Conservation (phyloP, 2,329 filamentous ascomycete genomes). For the Exophiala xenobiotica region DNA sequence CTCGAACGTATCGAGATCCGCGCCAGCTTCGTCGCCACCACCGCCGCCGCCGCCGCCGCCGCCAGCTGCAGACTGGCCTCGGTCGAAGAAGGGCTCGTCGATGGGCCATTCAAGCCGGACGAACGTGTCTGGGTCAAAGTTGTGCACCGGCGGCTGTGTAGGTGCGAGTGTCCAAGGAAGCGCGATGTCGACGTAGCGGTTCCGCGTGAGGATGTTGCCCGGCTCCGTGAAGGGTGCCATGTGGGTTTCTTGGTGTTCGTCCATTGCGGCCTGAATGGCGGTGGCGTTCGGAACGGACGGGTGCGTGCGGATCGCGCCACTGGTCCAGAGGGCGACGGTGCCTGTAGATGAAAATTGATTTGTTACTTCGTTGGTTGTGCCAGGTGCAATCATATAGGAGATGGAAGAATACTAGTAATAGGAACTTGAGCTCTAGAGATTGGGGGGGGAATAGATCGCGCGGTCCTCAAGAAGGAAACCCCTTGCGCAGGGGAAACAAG, state of each 20-base stretch:
- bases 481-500: no score
- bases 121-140: slow-evolving; percentile 11
- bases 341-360: no score
- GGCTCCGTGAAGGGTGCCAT: slow-evolving; percentile 42
- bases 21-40: slow-evolving; percentile 25
- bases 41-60: no score
- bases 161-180: slow-evolving; percentile 50
- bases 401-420: neutral
- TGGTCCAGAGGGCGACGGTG: slow-evolving; percentile 54
- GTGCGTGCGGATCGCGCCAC: slow-evolving; percentile 31
- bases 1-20: slow-evolving; percentile 34
- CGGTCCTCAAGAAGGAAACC: no score
- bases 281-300: slow-evolving; percentile 41
- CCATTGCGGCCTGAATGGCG: slow-evolving; percentile 45
- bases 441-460: no score
- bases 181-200: slow-evolving; percentile 44
- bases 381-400: no score
- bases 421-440: neutral
- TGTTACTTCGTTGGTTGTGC: no score
- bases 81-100: slow-evolving; percentile 31
- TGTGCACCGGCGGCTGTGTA: slow-evolving; percentile 18
- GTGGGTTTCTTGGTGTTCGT: slow-evolving; percentile 41
- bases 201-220: slow-evolving; percentile 45
- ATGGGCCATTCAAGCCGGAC: slow-evolving; percentile 12
- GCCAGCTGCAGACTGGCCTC: no score